phyloP scores from a whole-genome alignment of 805 yeast genomes.

The Candida ovalis region DNA sequence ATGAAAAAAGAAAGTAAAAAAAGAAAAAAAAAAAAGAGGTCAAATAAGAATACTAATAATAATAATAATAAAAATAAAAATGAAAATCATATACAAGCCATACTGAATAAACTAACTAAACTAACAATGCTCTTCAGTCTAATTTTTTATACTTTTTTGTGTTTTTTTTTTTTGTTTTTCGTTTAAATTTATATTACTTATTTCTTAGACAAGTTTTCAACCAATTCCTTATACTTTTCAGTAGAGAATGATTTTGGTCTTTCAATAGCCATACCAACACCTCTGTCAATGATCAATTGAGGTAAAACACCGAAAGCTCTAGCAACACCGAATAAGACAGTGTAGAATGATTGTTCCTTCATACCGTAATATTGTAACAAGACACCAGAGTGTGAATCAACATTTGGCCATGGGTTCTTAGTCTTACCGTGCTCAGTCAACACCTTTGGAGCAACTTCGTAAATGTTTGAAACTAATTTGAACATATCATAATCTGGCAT shows the following conservation, averaged over 20 bases:
- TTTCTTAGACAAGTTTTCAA: constrained; percentile 34
- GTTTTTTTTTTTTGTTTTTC: neutral
- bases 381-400: constrained; percentile 85
- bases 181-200: constrained; percentile 3
- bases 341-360: constrained; percentile 78
- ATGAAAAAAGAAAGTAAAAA: neutral
- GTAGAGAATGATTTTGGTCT: constrained; percentile 94
- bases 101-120: neutral
- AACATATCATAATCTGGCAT: constrained; percentile 77
- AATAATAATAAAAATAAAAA: neutral
- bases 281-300: constrained; percentile 81
- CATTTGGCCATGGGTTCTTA: constrained; percentile 92
- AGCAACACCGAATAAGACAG: constrained; percentile 81
- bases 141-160: neutral
- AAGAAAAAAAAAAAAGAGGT: neutral
- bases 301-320: constrained; percentile 86
- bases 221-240: constrained; percentile 84
- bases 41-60: neutral
- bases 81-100: neutral
- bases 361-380: constrained; percentile 81
- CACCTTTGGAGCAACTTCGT: constrained; percentile 80
- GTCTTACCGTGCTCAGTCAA: constrained; percentile 84
- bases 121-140: neutral
- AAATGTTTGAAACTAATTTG: constrained; percentile 72
- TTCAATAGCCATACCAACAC: constrained; percentile 77